A percentile compares a stretch with the other conserved stretches of the same genome.
Evolutionary conservation across 345 rosid species (phyloP).

Genomic region (Angophora floribunda): DNA sequence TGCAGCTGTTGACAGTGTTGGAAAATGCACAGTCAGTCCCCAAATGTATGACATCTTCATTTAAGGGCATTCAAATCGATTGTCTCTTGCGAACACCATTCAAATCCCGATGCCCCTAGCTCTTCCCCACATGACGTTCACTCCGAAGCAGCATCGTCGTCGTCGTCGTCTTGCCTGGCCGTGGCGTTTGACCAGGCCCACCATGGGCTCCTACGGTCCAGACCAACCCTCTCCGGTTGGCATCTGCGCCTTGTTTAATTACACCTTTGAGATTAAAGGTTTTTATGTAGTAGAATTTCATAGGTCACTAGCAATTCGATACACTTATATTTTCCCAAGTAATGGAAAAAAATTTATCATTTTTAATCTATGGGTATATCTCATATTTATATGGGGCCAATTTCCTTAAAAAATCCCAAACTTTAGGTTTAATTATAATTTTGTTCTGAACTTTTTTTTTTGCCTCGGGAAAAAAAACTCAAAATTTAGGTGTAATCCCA

Average conservation of each 20-base stretch:
- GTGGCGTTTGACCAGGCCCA: not conserved
- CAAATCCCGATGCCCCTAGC: not conserved
- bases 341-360: not conserved
- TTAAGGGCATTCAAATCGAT: not conserved
- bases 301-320: not conserved
- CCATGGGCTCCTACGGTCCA: not conserved
- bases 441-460: too few relatives aligned
- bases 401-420: too few relatives aligned
- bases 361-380: too few relatives aligned
- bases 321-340: too few relatives aligned
- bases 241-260: not conserved
- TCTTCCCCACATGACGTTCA: not conserved
- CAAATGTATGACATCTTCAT: not conserved
- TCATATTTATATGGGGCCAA: too few relatives aligned
- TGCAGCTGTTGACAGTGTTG: not conserved
- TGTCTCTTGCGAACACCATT: not conserved
- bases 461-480: too few relatives aligned
- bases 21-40: not conserved
- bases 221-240: not conserved
- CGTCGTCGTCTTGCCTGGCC: not conserved
- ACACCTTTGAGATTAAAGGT: not conserved
- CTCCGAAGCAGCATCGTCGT: not conserved
- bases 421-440: too few relatives aligned
- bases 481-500: too few relatives aligned
- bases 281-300: not conserved